Evolutionary conservation across 805 yeast genomes (phyloP).

Genomic region (Lachancea fermentati): DNA sequence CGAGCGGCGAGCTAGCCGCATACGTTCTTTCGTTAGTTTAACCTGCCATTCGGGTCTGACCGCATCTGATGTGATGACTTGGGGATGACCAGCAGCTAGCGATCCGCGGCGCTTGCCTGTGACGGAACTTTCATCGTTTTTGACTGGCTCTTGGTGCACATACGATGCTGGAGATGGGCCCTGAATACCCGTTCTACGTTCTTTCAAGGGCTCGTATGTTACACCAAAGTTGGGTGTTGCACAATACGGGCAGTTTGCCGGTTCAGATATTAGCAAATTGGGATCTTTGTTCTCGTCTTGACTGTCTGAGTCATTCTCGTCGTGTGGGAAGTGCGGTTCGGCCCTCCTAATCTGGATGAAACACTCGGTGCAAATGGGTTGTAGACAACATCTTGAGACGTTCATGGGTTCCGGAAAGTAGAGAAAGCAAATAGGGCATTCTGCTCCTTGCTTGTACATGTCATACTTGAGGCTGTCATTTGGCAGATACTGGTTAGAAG

Average conservation of each 20-base stretch:
- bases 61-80: conserved; percentile 71
- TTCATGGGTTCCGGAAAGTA: conserved; percentile 77
- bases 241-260: conserved; percentile 91
- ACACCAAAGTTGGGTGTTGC: conserved; percentile 84
- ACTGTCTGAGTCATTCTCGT: conserved; percentile 39
- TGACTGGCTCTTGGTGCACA: conserved; percentile 2
- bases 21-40: conserved; percentile 64
- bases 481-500: conserved; percentile 35
- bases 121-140: neutral
- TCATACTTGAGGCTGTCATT: conserved; percentile 42
- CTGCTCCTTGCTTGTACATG: conserved; percentile 63
- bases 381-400: conserved; percentile 80
- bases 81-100: conserved; percentile 59
- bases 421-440: conserved; percentile 93
- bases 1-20: conserved; percentile 74
- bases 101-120: conserved; percentile 41
- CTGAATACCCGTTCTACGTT: conserved; percentile 50
- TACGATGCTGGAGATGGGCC: conserved; percentile 48
- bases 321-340: conserved; percentile 93
- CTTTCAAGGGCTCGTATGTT: conserved; percentile 60
- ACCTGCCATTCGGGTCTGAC: conserved; percentile 93
- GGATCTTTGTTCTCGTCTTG: conserved; percentile 39
- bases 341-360: conserved; percentile 87
- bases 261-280: conserved; percentile 71
- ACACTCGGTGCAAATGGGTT: conserved; percentile 93